Percentiles rank a stretch among this genome's conserved stretches.
phyloP scores from a whole-genome alignment of 2,329 filamentous ascomycete species.

The Neonectria sp. region DNA sequence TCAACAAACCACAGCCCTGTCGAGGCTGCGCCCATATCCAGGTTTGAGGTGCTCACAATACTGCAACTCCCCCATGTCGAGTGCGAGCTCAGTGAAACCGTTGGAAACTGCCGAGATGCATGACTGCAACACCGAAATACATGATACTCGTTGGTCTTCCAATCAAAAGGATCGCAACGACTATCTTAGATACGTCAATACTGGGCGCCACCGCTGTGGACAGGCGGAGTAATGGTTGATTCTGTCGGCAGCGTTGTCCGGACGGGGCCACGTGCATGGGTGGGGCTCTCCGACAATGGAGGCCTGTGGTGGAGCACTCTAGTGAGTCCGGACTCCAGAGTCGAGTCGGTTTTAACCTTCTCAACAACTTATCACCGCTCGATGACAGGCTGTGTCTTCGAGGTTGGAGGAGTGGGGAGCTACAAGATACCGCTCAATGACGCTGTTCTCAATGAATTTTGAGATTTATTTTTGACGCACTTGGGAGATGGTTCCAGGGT shows the following conservation, averaged over 20 bases:
- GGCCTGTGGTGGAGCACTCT: neutral
- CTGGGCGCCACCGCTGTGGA: neutral
- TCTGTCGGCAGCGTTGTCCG: neutral
- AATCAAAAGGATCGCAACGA: neutral
- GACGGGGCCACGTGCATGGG: conserved; percentile 5
- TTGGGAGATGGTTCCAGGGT: neutral
- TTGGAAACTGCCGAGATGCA: neutral
- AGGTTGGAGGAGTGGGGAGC: too few species aligned
- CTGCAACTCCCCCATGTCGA: neutral
- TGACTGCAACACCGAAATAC: neutral
- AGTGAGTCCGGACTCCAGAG: neutral
- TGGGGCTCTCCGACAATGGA: conserved; percentile 1
- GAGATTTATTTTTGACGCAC: neutral
- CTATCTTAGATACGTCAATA: conserved; percentile 1
- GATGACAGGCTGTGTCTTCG: neutral
- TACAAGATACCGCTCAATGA: neutral
- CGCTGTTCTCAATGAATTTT: neutral
- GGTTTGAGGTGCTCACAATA: too few species aligned
- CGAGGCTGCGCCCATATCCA: too few species aligned
- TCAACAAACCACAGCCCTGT: too few species aligned
- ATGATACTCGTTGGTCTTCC: neutral
- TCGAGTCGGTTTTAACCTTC: neutral
- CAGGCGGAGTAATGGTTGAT: neutral
- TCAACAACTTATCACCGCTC: neutral
- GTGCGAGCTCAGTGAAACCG: neutral